Conservation (phyloP, 257 asterid species). For the Scutellaria galericulata region DNA sequence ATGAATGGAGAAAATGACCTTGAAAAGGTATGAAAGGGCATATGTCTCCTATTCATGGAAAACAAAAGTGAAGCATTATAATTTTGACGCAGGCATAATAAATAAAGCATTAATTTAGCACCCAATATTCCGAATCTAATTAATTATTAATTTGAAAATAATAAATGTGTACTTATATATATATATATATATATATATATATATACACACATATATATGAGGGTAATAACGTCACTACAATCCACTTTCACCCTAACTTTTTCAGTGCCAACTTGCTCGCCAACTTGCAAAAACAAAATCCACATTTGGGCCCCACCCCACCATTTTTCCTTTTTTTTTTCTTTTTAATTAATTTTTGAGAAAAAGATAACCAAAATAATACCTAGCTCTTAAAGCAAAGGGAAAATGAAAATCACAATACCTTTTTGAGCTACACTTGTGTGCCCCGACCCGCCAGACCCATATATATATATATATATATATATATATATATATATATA, state of each 20-base stretch:
- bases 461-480: too few relatives aligned
- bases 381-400: background rate
- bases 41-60: conserved; percentile 36
- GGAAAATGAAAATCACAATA: background rate
- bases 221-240: conserved; percentile 43
- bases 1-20: conserved; percentile 39
- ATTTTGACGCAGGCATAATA: conserved; percentile 5
- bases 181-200: too few relatives aligned
- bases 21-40: conserved; percentile 45
- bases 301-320: background rate
- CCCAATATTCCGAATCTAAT: conserved; percentile 35
- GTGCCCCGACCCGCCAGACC: too few relatives aligned
- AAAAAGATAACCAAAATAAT: background rate
- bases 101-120: background rate
- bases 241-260: conserved; percentile 33
- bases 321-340: background rate
- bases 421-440: too few relatives aligned
- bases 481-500: too few relatives aligned
- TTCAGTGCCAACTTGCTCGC: conserved; percentile 40
- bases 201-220: background rate
- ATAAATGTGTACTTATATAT: too few relatives aligned
- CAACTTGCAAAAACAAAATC: conserved; percentile 43
- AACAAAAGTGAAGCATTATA: conserved; percentile 18
- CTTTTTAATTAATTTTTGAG: background rate
- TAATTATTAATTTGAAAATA: too few relatives aligned